Evolutionary conservation across 768 basidiomycete species (phyloP).

Genomic region (Leucocoprinus leucothites): DNA sequence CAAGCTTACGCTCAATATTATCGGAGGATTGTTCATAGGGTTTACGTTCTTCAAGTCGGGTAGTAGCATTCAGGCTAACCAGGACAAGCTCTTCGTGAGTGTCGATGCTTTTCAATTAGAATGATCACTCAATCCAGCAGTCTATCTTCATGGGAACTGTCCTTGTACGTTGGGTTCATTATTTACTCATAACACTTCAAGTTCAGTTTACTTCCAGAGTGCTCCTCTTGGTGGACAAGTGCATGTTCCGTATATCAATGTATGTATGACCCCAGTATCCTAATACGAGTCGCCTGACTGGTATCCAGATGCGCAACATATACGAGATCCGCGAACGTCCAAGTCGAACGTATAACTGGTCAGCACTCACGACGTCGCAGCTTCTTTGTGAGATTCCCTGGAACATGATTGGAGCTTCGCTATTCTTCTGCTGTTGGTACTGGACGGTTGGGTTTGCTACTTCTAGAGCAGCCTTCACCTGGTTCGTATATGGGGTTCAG

Average conservation of each 20-base stretch:
- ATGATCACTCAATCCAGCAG: slow-evolving; percentile 23
- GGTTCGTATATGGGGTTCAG: slow-evolving; percentile 49
- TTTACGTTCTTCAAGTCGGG: slow-evolving; percentile 66
- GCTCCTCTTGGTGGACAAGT: slow-evolving; percentile 62
- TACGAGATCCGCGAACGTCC: slow-evolving; percentile 70
- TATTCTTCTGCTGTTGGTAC: slow-evolving; percentile 73
- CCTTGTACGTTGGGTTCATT: slow-evolving; percentile 23
- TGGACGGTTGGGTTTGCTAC: slow-evolving; percentile 64
- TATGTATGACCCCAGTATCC: slow-evolving; percentile 4
- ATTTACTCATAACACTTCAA: neutral
- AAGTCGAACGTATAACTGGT: slow-evolving; percentile 65
- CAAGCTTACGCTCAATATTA: slow-evolving; percentile 53
- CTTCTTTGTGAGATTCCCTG: slow-evolving; percentile 60
- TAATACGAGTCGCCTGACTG: neutral
- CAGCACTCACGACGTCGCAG: slow-evolving; percentile 52
- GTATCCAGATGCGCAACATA: slow-evolving; percentile 44
- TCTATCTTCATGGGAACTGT: slow-evolving; percentile 58
- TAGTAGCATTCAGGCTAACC: slow-evolving; percentile 50
- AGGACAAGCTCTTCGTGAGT: slow-evolving; percentile 66
- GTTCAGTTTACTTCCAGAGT: slow-evolving; percentile 19
- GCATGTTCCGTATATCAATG: slow-evolving; percentile 58
- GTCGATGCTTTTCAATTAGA: slow-evolving; percentile 6
- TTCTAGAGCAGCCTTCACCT: slow-evolving; percentile 55
- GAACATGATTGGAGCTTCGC: slow-evolving; percentile 56
- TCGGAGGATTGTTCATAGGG: slow-evolving; percentile 52